Percentiles rank a stretch among this genome's conserved stretches.
These are phyloP conservation scores for Macrocystidia cucumis DNA, from an alignment of 1,284 basidiomycete species.

Conservation along the genomic window DNA sequence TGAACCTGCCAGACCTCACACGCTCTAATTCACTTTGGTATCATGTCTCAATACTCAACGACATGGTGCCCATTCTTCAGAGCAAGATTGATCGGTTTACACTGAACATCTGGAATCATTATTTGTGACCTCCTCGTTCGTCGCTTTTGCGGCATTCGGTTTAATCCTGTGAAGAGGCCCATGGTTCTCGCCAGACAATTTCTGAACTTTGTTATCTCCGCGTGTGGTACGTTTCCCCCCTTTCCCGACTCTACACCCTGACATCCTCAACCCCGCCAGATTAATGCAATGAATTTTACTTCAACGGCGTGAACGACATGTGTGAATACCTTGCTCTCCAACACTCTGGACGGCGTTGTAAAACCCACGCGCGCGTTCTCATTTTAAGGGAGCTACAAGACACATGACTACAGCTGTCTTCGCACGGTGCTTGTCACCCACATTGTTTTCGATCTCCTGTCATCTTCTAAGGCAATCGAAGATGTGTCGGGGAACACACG, in stretches of 20 bases:
- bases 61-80: constrained; percentile 75
- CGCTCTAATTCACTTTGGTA: constrained; percentile 76
- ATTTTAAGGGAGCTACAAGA: constrained; percentile 83
- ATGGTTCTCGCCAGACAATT: no score
- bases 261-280: no score
- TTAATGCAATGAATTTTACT: no score
- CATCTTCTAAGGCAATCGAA: constrained; percentile 14
- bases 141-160: no score
- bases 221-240: constrained; percentile 31
- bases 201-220: constrained; percentile 7
- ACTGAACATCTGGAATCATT: no score
- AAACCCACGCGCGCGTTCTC: constrained; percentile 67
- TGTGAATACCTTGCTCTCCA: constrained; percentile 43
- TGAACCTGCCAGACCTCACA: constrained; percentile 4
- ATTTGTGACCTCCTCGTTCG: no score
- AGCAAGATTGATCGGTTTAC: constrained; percentile 49
- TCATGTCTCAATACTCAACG: constrained; percentile 46
- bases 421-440: constrained; percentile 14
- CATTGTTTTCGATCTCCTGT: constrained; percentile 17
- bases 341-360: constrained; percentile 83
- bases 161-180: no score
- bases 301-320: no score
- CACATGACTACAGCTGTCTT: constrained; percentile 16
- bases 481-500: constrained; percentile 11
- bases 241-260: no score